A percentile compares a stretch with the other conserved stretches of the same genome.
These are phyloP conservation scores for Oxalis stricta DNA, from an alignment of 441 rosid species.

Conservation along the genomic window DNA sequence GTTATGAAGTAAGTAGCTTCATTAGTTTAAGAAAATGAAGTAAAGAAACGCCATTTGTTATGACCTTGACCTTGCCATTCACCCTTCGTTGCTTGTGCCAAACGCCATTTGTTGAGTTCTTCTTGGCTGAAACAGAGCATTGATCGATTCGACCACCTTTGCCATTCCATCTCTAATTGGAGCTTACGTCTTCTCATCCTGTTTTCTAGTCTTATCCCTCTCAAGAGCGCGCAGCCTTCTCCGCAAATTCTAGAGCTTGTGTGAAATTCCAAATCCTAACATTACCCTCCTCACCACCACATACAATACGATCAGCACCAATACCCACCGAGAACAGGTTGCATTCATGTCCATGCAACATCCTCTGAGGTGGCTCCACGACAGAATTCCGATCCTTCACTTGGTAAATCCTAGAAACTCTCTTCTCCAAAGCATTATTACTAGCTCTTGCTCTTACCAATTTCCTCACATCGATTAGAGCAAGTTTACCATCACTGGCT, in stretches of 20 bases:
- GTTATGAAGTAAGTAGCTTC: too few relatives aligned
- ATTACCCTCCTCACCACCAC: constrained; percentile 83
- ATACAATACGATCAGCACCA: constrained; percentile 79
- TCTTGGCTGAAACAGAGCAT: constrained; percentile 73
- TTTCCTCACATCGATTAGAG: constrained; percentile 71
- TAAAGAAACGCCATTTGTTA: constrained; percentile 11
- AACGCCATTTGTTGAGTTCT: constrained; percentile 45
- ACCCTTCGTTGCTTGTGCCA: constrained; percentile 58
- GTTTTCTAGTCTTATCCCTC: constrained; percentile 63
- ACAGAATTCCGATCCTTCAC: constrained; percentile 5
- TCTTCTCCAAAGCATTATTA: constrained; percentile 19
- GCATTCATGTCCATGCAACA: constrained; percentile 72
- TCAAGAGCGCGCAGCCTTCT: constrained; percentile 43
- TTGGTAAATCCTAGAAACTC: constrained; percentile 14
- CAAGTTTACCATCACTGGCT: constrained; percentile 69
- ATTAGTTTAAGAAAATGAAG: too few relatives aligned
- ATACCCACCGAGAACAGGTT: constrained; percentile 63
- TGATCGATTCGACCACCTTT: constrained; percentile 39
- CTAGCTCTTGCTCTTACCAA: constrained; percentile 43
- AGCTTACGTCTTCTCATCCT: constrained; percentile 66
- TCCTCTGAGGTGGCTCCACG: constrained; percentile 88
- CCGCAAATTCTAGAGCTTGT: constrained; percentile 63
- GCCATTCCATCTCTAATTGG: constrained; percentile 52
- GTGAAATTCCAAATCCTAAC: constrained; percentile 86
- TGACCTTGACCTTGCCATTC: constrained; percentile 56